Evolutionary conservation across 164 flowering plant species (phyloP).

Genomic region (Akebia trifoliata): DNA sequence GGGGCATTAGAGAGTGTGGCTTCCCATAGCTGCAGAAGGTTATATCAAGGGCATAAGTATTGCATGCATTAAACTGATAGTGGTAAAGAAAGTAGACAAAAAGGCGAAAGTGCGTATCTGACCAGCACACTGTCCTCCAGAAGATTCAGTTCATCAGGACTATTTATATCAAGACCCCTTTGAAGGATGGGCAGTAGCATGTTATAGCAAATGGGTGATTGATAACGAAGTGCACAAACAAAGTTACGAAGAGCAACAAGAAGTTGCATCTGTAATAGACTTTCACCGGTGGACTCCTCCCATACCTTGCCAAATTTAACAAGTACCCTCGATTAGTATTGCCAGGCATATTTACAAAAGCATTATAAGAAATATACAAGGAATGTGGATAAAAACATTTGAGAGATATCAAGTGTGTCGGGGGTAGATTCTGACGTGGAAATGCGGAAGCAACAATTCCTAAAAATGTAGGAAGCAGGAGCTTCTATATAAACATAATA

Average conservation of each 20-base stretch:
- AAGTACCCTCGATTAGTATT: not conserved
- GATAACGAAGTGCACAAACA: conserved; percentile 74
- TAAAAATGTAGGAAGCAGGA: too few species aligned
- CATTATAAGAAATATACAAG: too few species aligned
- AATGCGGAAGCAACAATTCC: too few species aligned
- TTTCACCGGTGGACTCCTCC: conserved; percentile 93
- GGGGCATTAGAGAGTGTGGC: conserved; percentile 81
- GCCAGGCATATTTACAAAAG: not conserved
- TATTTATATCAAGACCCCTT: conserved; percentile 62
- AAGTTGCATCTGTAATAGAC: conserved; percentile 89
- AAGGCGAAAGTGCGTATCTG: conserved; percentile 13
- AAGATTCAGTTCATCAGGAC: conserved; percentile 87
- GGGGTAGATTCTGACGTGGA: too few species aligned
- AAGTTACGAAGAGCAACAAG: conserved; percentile 75
- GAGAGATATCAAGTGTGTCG: too few species aligned
- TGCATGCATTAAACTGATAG: not conserved
- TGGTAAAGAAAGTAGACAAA: not conserved
- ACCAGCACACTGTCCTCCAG: conserved; percentile 91
- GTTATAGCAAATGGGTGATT: conserved; percentile 71
- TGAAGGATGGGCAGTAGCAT: conserved; percentile 69
- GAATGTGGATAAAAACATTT: too few species aligned
- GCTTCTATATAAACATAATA: too few species aligned
- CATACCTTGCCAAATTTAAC: conserved; percentile 45
- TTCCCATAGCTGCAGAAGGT: conserved; percentile 83
- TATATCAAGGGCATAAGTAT: not conserved